Evolutionary conservation across 768 basidiomycete species (phyloP).

Genomic region (Termitomyces sp.): DNA sequence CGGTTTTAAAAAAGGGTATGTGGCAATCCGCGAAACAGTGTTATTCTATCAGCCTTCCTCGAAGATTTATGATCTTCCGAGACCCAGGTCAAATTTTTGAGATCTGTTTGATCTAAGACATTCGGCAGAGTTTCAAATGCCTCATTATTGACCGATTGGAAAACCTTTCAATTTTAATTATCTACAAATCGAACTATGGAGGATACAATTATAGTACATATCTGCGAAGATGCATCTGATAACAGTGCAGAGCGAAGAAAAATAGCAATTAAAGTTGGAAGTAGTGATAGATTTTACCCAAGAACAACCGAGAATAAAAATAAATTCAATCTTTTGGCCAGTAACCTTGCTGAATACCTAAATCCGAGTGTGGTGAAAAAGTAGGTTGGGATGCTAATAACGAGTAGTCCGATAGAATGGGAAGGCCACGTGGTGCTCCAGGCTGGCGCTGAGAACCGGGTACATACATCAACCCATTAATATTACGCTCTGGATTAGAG

Average conservation of each 20-base stretch:
- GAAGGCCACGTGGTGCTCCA: conserved; percentile 12
- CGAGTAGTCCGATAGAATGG: conserved; percentile 15
- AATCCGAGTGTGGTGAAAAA: conserved; percentile 6
- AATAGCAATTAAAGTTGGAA: background rate
- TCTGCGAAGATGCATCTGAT: conserved; percentile 1
- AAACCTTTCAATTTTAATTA: background rate
- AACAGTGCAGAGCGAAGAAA: background rate
- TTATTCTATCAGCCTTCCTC: background rate
- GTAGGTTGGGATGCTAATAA: conserved; percentile 7
- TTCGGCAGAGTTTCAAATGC: background rate
- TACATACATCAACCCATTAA: conserved; percentile 13
- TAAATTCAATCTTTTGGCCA: conserved; percentile 14
- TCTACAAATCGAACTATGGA: background rate
- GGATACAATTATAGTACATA: background rate
- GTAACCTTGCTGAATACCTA: conserved; percentile 10
- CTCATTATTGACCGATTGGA: background rate
- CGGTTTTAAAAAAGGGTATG: background rate
- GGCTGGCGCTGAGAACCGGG: conserved; percentile 9
- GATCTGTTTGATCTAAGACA: conserved; percentile 2
- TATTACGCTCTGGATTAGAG: conserved; percentile 7
- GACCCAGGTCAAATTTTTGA: background rate
- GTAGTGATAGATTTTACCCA: background rate
- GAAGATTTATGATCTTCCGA: background rate
- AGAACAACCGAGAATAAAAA: background rate
- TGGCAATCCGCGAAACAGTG: background rate